Base-by-base conservation (phyloP, 2,329 filamentous ascomycete genomes). In the Fusarium globosum region DNA sequence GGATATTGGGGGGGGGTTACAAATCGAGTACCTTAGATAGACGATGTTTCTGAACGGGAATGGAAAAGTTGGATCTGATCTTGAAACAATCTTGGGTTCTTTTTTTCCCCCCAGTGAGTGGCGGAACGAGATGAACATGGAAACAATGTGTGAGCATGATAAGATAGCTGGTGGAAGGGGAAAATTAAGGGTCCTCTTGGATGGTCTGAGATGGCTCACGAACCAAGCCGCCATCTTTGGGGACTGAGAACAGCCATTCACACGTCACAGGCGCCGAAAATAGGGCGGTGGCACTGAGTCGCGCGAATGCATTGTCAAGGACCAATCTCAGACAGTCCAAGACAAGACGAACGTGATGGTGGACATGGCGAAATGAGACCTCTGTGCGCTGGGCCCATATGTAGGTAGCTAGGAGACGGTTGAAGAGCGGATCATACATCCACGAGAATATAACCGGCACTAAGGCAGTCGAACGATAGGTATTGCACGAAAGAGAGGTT, bases 61-160 rank as follows among this genome's bases (percentile, higher is more conserved):
- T 39, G 64, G 59, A 76, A 75, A 76, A 73, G 71, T 67, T 69
- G 60, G 48, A 61, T 65, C 28, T 65, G 61, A 39, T 67, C 38
- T 67, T 71, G 59, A 72, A 73, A 74, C 60, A 74, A 48, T 26
- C 11, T 64, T 43, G 38, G 41, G 53, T 55, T 64, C 45, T 74
- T 67, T 68, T 68, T 67, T 51, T 61, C 46, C 26, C 26, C 26
- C 61, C 52, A 46, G 68, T 66, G 53, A 71, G 60, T 51, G 33
- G 64, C 57, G 39, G 68, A 67, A 69, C 45, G 30, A 48, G 18
- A 58, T 48, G 49, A 45, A 62, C 62, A 76, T 68, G 61, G 65
- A 72, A 51, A 30, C 49, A 43, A 28, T 63, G 26, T 36, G 33
- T 52, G 33, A 66, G 55, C 33, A 28, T 48, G 21, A 57, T n/a